Evolutionary conservation across 2,329 filamentous ascomycete genomes (phyloP), one percentile per base, ranked within the genome.

Genomic region (Dothistroma septosporum): DNA sequence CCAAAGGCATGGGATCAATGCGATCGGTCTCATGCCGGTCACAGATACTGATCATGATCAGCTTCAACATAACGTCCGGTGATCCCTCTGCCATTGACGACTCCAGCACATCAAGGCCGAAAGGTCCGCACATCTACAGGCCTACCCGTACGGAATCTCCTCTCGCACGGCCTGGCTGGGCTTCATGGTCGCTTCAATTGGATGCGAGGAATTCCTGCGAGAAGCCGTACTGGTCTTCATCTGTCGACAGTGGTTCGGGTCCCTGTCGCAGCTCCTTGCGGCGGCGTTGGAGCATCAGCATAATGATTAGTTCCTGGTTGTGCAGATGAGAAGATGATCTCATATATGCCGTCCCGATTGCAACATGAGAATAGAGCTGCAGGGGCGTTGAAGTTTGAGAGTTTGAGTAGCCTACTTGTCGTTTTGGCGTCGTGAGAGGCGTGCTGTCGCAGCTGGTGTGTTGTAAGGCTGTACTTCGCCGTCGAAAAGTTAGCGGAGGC

Each of bases 241-340:
- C 1, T 59, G 64, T 28, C 59, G 67, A 19, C 57, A 60, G 22
- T 49, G 59, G 22, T 64, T 62, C 46, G 48, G 59, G 3, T 64
- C 57, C 7, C 57, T 61, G 2, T 65, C 65, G 1, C 60, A 67
- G 53, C 56, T 69, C n/a, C 58, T 71, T 2, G 63, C 70, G 1
- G 66, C 67, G 19, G 67, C 69, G 14, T 37, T 71, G n/a, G 67
- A 69, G 61, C 66, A 71, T 59, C 31, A 57, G 1, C 63, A 63
- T 10, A 54, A 32, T 4, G 59, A 53, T 14, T 68, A 70, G 44
- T 71, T 71, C n/a, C 58, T 59, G 9, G 55, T 59, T 11, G 41
- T 61, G 21, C 59, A 61, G 53, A 66, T 7, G 68, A 69, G 47
- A 59, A 53, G 44, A 60, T 63, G 22, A 54, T 67, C 48, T 62